These are phyloP conservation scores for Entrophospora sp. DNA, from an alignment of 192 early-diverging fungal species.

Conservation along the genomic window DNA sequence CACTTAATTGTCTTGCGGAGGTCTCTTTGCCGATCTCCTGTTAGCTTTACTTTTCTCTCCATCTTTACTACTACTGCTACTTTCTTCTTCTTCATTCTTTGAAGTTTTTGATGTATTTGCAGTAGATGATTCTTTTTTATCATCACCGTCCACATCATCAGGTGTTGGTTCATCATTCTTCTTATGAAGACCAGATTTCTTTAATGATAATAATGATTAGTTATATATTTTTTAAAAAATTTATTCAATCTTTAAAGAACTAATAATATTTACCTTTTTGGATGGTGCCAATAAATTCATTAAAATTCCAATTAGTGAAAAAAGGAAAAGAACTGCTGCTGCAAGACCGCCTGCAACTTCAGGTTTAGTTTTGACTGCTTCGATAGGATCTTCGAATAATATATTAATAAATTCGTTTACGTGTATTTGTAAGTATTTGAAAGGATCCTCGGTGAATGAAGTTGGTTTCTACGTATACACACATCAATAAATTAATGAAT, in stretches of 20 bases:
- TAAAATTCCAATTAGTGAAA: constrained; percentile 27
- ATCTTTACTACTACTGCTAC: no score
- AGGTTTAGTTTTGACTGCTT: constrained; percentile 30
- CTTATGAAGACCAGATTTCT: constrained; percentile 27
- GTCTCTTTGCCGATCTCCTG: no score
- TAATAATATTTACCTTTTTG: constrained; percentile 10
- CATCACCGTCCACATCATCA: constrained; percentile 22
- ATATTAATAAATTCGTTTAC: constrained; percentile 28
- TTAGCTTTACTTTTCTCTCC: no score
- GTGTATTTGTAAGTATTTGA: constrained; percentile 22
- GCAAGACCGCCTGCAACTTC: constrained; percentile 27
- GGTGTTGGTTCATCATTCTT: constrained; percentile 34
- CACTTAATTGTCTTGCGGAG: no score
- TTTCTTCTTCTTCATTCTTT: no score
- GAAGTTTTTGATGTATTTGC: no score
- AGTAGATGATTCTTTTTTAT: no score
- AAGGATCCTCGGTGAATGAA: constrained; percentile 31
- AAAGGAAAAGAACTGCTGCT: constrained; percentile 20
- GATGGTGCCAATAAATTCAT: constrained; percentile 25
- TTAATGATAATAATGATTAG: not conserved
- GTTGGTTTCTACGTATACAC: constrained; percentile 2
- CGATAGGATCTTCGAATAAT: constrained; percentile 30
- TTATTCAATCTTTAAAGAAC: not conserved
- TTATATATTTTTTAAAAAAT: not conserved
- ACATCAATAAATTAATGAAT: not conserved